Percentiles rank a stretch among this genome's conserved stretches.
Conservation (phyloP, 345 rosid species). For the Hirschfeldia incana region DNA sequence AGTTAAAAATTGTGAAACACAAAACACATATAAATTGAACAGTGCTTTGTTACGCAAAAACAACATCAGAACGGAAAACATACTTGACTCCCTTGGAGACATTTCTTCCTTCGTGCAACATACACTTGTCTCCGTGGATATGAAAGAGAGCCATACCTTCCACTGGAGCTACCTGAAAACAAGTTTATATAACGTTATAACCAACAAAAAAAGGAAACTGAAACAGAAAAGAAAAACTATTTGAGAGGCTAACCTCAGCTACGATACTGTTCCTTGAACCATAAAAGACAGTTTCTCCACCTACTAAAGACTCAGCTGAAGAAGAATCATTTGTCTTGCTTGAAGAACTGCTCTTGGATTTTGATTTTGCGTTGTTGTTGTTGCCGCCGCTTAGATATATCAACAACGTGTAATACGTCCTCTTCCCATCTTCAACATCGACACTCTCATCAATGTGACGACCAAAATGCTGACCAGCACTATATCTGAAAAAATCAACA, state of each 20-base stretch:
- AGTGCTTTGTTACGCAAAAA: slow-evolving; percentile 60
- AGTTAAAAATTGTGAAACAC: neutral
- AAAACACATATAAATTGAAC: slow-evolving; percentile 10
- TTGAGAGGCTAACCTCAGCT: slow-evolving; percentile 61
- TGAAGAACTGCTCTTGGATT: slow-evolving; percentile 43
- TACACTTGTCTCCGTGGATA: slow-evolving; percentile 85
- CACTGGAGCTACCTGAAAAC: slow-evolving; percentile 67
- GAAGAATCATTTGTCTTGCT: slow-evolving; percentile 47
- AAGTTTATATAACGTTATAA: neutral
- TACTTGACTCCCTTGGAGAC: slow-evolving; percentile 82
- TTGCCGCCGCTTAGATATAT: slow-evolving; percentile 70
- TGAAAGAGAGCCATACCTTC: slow-evolving; percentile 97
- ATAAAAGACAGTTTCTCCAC: slow-evolving; percentile 97
- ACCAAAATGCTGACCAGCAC: slow-evolving; percentile 84
- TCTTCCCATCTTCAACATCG: slow-evolving; percentile 68
- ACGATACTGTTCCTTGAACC: slow-evolving; percentile 68
- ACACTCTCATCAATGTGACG: slow-evolving; percentile 85
- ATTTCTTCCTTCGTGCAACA: slow-evolving; percentile 88
- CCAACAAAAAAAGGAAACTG: neutral
- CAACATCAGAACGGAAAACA: slow-evolving; percentile 87
- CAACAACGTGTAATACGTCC: slow-evolving; percentile 76
- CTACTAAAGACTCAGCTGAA: slow-evolving; percentile 55
- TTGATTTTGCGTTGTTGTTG: slow-evolving; percentile 40
- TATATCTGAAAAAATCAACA: slow-evolving; percentile 55
- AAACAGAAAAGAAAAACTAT: neutral